Percentiles rank a stretch among this genome's conserved stretches.
phyloP scores from a whole-genome alignment of 257 asterid genomes.

The Nicotiana sylvestris region DNA sequence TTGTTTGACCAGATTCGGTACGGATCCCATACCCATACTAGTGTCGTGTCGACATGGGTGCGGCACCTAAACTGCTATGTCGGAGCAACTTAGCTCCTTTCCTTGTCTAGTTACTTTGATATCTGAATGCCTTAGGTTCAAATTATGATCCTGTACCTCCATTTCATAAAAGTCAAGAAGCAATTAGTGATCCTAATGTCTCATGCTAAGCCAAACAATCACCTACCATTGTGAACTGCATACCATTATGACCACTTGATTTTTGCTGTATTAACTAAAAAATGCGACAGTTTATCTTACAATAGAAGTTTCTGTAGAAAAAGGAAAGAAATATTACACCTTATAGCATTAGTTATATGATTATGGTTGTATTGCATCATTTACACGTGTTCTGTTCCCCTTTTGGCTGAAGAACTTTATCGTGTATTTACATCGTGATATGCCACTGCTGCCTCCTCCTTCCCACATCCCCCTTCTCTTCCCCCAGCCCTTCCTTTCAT shows the following conservation, averaged over 20 bases:
- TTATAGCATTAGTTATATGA: neutral
- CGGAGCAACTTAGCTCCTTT: neutral
- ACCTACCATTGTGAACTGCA: neutral
- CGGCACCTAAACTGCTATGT: no score
- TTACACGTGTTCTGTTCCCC: neutral
- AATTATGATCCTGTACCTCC: neutral
- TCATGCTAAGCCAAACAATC: neutral
- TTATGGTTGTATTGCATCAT: neutral
- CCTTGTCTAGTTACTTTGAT: neutral
- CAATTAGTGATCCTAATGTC: neutral
- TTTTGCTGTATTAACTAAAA: neutral
- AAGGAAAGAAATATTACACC: neutral
- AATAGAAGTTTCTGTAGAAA: neutral
- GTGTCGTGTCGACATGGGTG: no score
- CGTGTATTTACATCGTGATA: neutral
- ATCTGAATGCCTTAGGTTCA: neutral
- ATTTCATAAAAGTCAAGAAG: neutral
- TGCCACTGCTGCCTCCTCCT: neutral
- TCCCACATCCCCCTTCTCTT: neutral
- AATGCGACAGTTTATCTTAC: neutral
- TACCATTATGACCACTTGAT: neutral
- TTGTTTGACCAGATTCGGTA: no score
- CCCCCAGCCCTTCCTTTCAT: neutral
- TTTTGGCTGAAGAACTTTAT: neutral
- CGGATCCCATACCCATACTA: no score